These are phyloP conservation scores for Guadua angustifolia DNA, from an alignment of 176 grass and related monocot genomes.

Conservation along the genomic window DNA sequence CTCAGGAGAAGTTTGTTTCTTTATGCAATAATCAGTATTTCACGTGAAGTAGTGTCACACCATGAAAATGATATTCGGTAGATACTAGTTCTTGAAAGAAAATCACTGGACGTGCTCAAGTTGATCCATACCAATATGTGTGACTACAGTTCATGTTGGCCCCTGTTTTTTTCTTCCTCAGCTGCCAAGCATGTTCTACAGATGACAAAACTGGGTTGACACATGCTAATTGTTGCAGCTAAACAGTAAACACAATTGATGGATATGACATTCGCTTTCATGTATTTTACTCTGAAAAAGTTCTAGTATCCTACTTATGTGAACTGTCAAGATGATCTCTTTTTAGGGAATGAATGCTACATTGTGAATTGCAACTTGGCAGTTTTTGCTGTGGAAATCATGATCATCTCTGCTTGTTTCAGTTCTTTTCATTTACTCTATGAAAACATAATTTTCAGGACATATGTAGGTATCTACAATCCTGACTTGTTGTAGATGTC, in stretches of 20 bases:
- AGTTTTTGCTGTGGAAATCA: not conserved
- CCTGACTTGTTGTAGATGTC: not conserved
- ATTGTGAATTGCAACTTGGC: not conserved
- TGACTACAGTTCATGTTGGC: not conserved
- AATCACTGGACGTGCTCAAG: not conserved
- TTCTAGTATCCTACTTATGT: not conserved
- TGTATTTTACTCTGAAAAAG: not conserved
- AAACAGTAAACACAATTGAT: not conserved
- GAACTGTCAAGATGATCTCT: not conserved
- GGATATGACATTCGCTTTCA: not conserved
- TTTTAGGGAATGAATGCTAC: not conserved
- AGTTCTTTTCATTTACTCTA: not conserved
- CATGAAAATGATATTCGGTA: not conserved
- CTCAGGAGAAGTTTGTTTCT: not conserved
- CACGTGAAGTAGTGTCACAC: not conserved
- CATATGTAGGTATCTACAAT: not conserved
- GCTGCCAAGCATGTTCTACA: conserved; percentile 3
- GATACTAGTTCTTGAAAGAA: conserved; percentile 21
- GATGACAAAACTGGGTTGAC: not conserved
- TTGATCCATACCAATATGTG: not conserved
- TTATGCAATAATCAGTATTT: not conserved
- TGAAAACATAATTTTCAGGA: not conserved
- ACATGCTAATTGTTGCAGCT: not conserved
- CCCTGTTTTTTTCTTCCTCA: not conserved
- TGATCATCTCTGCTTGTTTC: conserved; percentile 3